phyloP scores from a whole-genome alignment of 1,139 yeast species.

The Blastobotrys proliferans region DNA sequence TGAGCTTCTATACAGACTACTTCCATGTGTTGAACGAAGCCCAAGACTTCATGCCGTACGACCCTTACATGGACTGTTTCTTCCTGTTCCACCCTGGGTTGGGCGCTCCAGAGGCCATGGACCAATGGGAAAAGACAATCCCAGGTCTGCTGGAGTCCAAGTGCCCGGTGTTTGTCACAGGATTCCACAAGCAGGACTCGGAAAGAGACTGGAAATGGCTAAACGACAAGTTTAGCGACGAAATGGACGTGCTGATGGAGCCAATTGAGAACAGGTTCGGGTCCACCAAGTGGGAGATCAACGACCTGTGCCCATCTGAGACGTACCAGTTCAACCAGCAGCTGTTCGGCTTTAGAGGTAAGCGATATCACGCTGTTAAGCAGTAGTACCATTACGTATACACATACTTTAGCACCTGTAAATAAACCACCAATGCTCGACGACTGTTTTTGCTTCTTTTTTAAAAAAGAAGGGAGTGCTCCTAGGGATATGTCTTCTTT shows the following conservation, averaged over 20 bases:
- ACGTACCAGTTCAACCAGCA: conserved; percentile 88
- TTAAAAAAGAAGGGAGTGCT: too few relatives aligned
- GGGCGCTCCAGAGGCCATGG: conserved; percentile 75
- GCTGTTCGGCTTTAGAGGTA: conserved; percentile 89
- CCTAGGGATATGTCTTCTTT: too few relatives aligned
- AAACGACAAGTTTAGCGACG: conserved; percentile 58
- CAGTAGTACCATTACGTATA: background rate
- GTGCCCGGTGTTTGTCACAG: conserved; percentile 87
- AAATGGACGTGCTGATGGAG: conserved; percentile 76
- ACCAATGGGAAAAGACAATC: conserved; percentile 76
- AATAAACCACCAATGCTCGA: background rate
- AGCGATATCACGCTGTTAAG: conserved; percentile 81
- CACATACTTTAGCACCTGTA: conserved; percentile 1
- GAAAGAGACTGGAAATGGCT: conserved; percentile 71
- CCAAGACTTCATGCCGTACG: conserved; percentile 95
- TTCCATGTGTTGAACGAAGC: conserved; percentile 87
- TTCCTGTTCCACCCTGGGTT: conserved; percentile 95
- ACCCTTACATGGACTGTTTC: conserved; percentile 89
- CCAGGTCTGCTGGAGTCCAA: conserved; percentile 87
- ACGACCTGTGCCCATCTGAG: conserved; percentile 87
- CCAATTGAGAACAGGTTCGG: conserved; percentile 70
- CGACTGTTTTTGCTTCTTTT: background rate
- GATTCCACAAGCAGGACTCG: conserved; percentile 75
- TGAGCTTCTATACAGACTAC: conserved; percentile 82
- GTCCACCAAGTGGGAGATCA: conserved; percentile 90